phyloP scores from a whole-genome alignment of 1,284 basidiomycete species.

The Amylostereum areolatum region DNA sequence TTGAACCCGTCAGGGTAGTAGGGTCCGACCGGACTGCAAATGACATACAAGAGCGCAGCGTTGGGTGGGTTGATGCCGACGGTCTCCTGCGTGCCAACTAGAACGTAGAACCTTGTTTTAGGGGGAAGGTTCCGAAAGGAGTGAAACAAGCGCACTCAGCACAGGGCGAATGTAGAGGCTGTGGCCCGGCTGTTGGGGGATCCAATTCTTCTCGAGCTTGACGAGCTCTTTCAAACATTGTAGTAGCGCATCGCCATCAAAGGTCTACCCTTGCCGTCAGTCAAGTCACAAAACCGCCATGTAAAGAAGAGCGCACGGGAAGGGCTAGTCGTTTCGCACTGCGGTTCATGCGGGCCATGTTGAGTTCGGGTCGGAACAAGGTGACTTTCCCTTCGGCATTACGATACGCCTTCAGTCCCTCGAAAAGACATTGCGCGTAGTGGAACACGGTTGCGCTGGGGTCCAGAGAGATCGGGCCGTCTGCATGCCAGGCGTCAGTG shows the following conservation, averaged over 20 bases:
- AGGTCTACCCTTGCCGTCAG: slow-evolving; percentile 43
- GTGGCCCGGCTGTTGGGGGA: slow-evolving; percentile 86
- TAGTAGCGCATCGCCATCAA: slow-evolving; percentile 75
- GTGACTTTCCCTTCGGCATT: slow-evolving; percentile 75
- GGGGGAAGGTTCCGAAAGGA: background rate
- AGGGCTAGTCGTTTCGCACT: slow-evolving; percentile 72
- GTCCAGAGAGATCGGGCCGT: slow-evolving; percentile 70
- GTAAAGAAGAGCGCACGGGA: slow-evolving; percentile 48
- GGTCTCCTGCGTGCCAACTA: slow-evolving; percentile 87
- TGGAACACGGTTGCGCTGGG: slow-evolving; percentile 90
- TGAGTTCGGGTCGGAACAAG: slow-evolving; percentile 96
- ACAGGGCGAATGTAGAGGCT: slow-evolving; percentile 88
- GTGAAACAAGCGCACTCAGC: slow-evolving; percentile 44
- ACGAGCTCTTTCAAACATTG: slow-evolving; percentile 90
- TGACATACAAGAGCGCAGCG: slow-evolving; percentile 92
- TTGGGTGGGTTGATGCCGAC: slow-evolving; percentile 86
- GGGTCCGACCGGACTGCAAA: slow-evolving; percentile 89
- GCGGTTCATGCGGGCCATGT: slow-evolving; percentile 90
- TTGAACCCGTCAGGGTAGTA: slow-evolving; percentile 97
- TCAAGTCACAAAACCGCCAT: slow-evolving; percentile 2
- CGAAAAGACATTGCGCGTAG: slow-evolving; percentile 89
- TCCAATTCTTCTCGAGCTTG: slow-evolving; percentile 85
- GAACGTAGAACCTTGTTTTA: background rate
- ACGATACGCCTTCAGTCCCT: slow-evolving; percentile 96
- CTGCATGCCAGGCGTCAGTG: slow-evolving; percentile 20